Evolutionary conservation across 2,329 filamentous ascomycete species (phyloP).

Genomic region (Epichloe typhina): DNA sequence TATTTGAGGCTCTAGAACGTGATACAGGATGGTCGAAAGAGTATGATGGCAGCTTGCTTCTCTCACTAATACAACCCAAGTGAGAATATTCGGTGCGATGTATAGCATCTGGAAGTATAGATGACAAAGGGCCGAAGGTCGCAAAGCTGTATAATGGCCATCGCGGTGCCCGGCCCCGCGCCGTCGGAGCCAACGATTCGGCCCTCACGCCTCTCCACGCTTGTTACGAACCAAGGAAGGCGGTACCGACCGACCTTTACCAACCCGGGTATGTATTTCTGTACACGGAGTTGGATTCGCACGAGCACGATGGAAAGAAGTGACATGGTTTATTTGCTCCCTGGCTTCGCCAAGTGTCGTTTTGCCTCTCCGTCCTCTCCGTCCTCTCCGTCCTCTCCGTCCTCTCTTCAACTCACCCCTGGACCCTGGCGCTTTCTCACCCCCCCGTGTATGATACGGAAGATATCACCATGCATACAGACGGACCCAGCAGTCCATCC

Average conservation of each 20-base stretch:
- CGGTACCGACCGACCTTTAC: no score
- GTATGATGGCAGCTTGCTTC: neutral
- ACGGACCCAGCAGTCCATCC: neutral
- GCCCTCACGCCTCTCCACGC: neutral
- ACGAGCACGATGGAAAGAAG: no score
- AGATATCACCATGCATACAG: neutral
- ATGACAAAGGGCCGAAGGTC: no score
- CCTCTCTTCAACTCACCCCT: neutral
- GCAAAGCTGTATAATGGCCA: neutral
- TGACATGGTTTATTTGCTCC: neutral
- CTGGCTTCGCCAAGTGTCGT: neutral
- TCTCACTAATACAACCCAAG: neutral
- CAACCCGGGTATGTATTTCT: no score
- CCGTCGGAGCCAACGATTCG: neutral
- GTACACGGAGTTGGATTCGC: no score
- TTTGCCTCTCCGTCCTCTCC: neutral
- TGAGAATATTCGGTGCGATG: neutral
- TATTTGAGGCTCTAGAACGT: slow-evolving; percentile 1
- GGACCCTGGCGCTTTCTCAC: neutral
- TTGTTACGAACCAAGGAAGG: neutral
- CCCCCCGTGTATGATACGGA: neutral
- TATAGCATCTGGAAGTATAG: neutral
- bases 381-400: neutral
- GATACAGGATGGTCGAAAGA: neutral
- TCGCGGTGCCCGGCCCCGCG: neutral